Evolutionary conservation across 495 filamentous ascomycete genomes (phyloP), one percentile per base, ranked within the genome.

Genomic region (Aspergillus sparsus): DNA sequence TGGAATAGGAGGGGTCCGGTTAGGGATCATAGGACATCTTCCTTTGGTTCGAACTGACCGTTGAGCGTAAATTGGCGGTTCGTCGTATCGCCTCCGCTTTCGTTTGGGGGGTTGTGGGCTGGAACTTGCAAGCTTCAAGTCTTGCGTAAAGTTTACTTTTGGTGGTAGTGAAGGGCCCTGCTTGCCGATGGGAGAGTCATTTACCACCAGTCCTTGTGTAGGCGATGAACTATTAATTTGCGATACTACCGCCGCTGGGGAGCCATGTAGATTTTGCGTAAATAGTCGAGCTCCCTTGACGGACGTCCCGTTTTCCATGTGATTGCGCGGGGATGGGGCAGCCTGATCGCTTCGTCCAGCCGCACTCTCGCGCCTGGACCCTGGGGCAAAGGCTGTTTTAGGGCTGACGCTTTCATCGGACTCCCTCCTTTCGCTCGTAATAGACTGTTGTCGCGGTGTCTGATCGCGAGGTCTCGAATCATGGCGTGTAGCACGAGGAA

Each of bases 11-110:
- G 73, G 71, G 12, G 67, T 68, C 18, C 62, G 72, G 41, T 75
- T 72, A 8, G 69, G 66, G 44, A 81, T 80, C 2, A 69, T 55
- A 6, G 77, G 75, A 32, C 71, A 69, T 62, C 66, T 68, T 50
- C 70, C 76, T 44, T 69, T 71, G 44, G 64, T 72, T 27, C 75
- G 76, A 44, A 57, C 61, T n/a, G 73, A 66, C 52, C 69, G 71
- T 50, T 71, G 77, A 42, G 80, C 80, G 61, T 66, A 83, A 52
- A 81, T 73, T 3, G 80, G 80, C 21, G 77, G 74, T 49, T 79
- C 77, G 27, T 75, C 70, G 63, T 74, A 80, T 41, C 77, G 71
- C 60, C 71, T 72, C 57, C 70, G 68, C 49, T 75, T 76, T 31
- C 66, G 63, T 39, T 68, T 76, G 11, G 72, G 75, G 5, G 62